Conservation (phyloP, 495 filamentous ascomycete genomes). For the Antarctomyces pellizariae region DNA sequence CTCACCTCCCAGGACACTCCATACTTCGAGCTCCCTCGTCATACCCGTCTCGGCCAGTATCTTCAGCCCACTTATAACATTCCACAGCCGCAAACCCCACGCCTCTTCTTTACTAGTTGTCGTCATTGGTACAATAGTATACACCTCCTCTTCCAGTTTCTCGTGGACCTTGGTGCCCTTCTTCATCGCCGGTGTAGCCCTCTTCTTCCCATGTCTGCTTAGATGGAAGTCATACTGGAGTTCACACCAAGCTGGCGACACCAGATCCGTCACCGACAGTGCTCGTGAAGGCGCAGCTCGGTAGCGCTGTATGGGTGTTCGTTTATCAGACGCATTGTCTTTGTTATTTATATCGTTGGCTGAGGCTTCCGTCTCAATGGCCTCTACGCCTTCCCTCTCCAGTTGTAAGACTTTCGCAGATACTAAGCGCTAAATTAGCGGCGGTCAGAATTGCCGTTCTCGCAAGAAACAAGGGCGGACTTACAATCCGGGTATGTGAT, state of each 20-base stretch:
- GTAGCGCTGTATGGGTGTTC: constrained; percentile 40
- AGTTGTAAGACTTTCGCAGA: too few species aligned
- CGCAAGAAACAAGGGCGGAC: too few species aligned
- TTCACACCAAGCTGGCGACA: constrained; percentile 86
- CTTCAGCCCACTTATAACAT: constrained; percentile 66
- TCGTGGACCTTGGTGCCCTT: constrained; percentile 56
- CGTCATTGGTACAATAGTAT: constrained; percentile 47
- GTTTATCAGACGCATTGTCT: constrained; percentile 19
- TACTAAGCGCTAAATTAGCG: too few species aligned
- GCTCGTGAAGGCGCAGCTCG: constrained; percentile 52
- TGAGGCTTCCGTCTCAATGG: constrained; percentile 4
- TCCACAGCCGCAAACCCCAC: constrained; percentile 74
- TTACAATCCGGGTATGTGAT: too few species aligned
- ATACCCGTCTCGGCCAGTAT: constrained; percentile 53
- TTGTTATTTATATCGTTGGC: constrained; percentile 11
- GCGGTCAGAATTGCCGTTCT: too few species aligned
- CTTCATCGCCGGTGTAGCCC: constrained; percentile 60
- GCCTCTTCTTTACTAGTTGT: constrained; percentile 56
- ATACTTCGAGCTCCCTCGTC: constrained; percentile 82
- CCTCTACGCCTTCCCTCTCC: too few species aligned
- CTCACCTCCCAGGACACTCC: constrained; percentile 65
- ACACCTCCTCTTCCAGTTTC: constrained; percentile 63
- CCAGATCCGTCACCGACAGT: constrained; percentile 75
- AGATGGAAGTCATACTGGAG: constrained; percentile 79
- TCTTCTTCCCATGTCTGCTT: constrained; percentile 44